phyloP scores from a whole-genome alignment of 331 rosid species.

The Pyrus hybrid region DNA sequence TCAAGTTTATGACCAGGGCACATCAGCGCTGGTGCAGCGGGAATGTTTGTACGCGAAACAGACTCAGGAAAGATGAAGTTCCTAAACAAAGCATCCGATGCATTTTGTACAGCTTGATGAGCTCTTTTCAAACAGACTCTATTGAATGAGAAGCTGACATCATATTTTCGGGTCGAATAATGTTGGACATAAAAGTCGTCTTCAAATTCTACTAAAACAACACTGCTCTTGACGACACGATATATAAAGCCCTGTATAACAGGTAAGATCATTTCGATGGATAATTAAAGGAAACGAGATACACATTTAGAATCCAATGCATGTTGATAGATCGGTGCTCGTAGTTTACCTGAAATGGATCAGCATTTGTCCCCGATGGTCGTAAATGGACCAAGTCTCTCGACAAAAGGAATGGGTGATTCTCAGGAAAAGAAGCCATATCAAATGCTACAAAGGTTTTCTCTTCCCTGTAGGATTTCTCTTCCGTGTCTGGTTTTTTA shows the following conservation, averaged over 20 bases:
- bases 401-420: conserved; percentile 31
- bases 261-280: background rate
- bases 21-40: background rate
- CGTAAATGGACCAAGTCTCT: conserved; percentile 28
- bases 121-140: too few species aligned
- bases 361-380: conserved; percentile 4
- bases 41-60: background rate
- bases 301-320: background rate
- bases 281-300: background rate
- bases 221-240: background rate
- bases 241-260: conserved; percentile 20
- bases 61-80: conserved; percentile 31
- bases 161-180: conserved; percentile 1
- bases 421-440: conserved; percentile 13
- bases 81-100: conserved; percentile 8
- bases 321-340: background rate
- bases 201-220: conserved; percentile 23
- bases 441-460: conserved; percentile 24
- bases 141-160: too few species aligned
- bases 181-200: conserved; percentile 18
- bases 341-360: conserved; percentile 22
- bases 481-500: background rate
- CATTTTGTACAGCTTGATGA: conserved; percentile 26
- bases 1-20: background rate
- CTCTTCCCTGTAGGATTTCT: conserved; percentile 14